Conservation (phyloP, 1,139 yeast species). For the Lodderomyces elongisporus region DNA sequence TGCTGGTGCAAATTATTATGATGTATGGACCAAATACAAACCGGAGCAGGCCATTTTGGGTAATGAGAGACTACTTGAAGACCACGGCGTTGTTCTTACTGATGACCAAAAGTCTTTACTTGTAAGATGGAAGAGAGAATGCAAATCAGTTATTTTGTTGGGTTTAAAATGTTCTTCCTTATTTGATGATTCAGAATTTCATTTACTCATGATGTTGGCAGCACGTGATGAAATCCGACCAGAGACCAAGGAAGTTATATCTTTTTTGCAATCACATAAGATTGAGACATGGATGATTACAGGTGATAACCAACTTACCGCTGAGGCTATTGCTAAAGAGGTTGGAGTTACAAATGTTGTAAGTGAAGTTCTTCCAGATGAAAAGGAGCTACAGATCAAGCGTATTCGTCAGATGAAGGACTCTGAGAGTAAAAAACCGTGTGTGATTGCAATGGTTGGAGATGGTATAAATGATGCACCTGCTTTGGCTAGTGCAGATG, state of each 20-base stretch:
- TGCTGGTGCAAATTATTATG: slow-evolving; percentile 11
- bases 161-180: slow-evolving; percentile 33
- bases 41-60: slow-evolving; percentile 53
- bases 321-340: slow-evolving; percentile 61
- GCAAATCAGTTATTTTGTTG: slow-evolving; percentile 59
- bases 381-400: slow-evolving; percentile 57
- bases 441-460: slow-evolving; percentile 47
- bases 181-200: slow-evolving; percentile 26
- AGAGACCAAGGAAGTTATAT: slow-evolving; percentile 54
- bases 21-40: slow-evolving; percentile 28
- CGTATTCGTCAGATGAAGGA: slow-evolving; percentile 41
- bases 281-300: slow-evolving; percentile 68
- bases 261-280: slow-evolving; percentile 35
- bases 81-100: slow-evolving; percentile 30
- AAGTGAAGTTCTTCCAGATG: slow-evolving; percentile 71
- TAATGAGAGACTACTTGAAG: slow-evolving; percentile 53
- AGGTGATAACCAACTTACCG: slow-evolving; percentile 68
- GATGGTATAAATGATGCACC: slow-evolving; percentile 66
- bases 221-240: slow-evolving; percentile 63
- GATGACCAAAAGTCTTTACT: slow-evolving; percentile 25
- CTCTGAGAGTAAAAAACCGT: slow-evolving; percentile 9
- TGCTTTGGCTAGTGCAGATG: slow-evolving; percentile 54
- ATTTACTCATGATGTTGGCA: slow-evolving; percentile 47
- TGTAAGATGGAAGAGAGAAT: slow-evolving; percentile 53
- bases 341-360: slow-evolving; percentile 62